phyloP scores from a whole-genome alignment of 1,284 basidiomycete genomes.

The Ustilago tritici region DNA sequence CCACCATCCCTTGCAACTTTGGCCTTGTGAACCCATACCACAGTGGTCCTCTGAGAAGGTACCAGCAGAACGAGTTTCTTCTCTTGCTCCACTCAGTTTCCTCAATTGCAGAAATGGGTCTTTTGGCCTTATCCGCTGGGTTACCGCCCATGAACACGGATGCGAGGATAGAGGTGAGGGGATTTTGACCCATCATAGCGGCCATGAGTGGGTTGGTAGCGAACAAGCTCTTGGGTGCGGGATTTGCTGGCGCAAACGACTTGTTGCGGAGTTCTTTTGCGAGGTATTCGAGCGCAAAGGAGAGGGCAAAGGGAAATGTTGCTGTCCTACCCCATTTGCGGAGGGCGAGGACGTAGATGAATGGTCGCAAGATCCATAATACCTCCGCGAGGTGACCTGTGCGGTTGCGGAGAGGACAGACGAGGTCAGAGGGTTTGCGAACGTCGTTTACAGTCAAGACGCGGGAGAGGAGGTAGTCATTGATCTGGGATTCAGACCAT shows the following conservation, averaged over 20 bases:
- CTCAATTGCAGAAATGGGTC: slow-evolving; percentile 69
- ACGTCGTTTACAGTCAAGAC: slow-evolving; percentile 65
- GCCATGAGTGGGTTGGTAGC: slow-evolving; percentile 56
- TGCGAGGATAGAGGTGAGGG: slow-evolving; percentile 57
- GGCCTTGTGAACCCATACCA: slow-evolving; percentile 86
- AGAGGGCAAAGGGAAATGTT: slow-evolving; percentile 55
- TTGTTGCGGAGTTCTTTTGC: slow-evolving; percentile 55
- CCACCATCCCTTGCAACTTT: slow-evolving; percentile 77
- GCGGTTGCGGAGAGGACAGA: slow-evolving; percentile 47
- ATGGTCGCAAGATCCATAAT: slow-evolving; percentile 61
- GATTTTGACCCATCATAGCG: slow-evolving; percentile 60
- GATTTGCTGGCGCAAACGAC: slow-evolving; percentile 29
- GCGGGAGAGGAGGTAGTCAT: slow-evolving; percentile 65
- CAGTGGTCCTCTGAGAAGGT: slow-evolving; percentile 86
- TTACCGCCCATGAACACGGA: slow-evolving; percentile 47
- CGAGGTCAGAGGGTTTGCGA: slow-evolving; percentile 59
- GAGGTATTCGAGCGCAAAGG: slow-evolving; percentile 57
- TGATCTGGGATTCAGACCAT: slow-evolving; percentile 61
- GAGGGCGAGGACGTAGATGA: slow-evolving; percentile 63
- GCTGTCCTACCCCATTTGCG: slow-evolving; percentile 57
- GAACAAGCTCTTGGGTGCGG: slow-evolving; percentile 18
- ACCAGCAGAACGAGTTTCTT: slow-evolving; percentile 84
- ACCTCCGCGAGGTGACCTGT: slow-evolving; percentile 51
- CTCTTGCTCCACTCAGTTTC: slow-evolving; percentile 80
- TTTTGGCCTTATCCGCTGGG: slow-evolving; percentile 37